Evolutionary conservation across 1,284 basidiomycete genomes (phyloP).

Genomic region (Malassezia cuniculi): DNA sequence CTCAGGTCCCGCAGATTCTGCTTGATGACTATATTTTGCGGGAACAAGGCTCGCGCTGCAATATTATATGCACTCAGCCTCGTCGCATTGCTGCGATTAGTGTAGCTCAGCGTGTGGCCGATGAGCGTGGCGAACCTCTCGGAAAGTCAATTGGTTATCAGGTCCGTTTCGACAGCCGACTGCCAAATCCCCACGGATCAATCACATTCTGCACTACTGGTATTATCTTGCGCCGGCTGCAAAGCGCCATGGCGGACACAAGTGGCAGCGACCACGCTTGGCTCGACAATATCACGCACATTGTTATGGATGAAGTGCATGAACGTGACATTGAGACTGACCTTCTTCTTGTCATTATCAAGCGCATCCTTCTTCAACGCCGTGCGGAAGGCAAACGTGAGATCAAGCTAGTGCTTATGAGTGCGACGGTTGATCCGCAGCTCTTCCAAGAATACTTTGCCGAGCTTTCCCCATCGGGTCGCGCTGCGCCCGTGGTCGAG

Average conservation of each 20-base stretch:
- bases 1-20: conserved; percentile 83
- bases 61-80: conserved; percentile 86
- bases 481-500: conserved; percentile 63
- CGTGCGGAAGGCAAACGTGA: conserved; percentile 57
- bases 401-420: conserved; percentile 85
- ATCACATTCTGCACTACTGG: conserved; percentile 92
- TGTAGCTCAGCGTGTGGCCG: conserved; percentile 80
- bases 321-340: conserved; percentile 92
- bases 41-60: conserved; percentile 70
- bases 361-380: conserved; percentile 67
- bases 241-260: conserved; percentile 55
- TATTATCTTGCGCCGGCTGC: conserved; percentile 75
- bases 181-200: conserved; percentile 64
- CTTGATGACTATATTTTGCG: conserved; percentile 70
- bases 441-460: conserved; percentile 80
- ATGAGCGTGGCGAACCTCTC: conserved; percentile 66
- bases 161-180: conserved; percentile 75
- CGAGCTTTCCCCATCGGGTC: conserved; percentile 44
- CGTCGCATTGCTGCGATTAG: conserved; percentile 82
- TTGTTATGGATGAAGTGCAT: conserved; percentile 91
- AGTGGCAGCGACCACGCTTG: conserved; percentile 31
- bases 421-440: conserved; percentile 80
- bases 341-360: conserved; percentile 75
- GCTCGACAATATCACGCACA: conserved; percentile 74
- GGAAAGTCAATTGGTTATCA: conserved; percentile 76